Percentiles rank a stretch among this genome's conserved stretches.
phyloP scores from a whole-genome alignment of 2,329 filamentous ascomycete species.

The Tolypocladium sp. region DNA sequence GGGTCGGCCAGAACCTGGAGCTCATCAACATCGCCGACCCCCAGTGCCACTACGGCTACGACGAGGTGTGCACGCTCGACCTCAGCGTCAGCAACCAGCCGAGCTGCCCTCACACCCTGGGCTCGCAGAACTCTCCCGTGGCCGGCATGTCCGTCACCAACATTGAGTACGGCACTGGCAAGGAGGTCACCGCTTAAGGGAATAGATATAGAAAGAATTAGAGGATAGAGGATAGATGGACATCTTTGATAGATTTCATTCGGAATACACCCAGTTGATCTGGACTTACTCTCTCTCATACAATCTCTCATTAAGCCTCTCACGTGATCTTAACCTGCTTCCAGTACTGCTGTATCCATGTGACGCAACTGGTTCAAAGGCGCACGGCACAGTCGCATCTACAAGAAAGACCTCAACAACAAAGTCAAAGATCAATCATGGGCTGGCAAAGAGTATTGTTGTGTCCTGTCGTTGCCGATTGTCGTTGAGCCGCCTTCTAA shows the following conservation, averaged over 20 bases:
- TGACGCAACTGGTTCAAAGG: background rate
- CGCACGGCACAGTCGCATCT: background rate
- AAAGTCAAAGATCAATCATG: background rate
- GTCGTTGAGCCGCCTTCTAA: background rate
- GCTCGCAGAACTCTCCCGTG: conserved; percentile 13
- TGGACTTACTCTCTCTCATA: background rate
- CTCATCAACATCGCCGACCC: conserved; percentile 45
- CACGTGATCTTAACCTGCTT: background rate
- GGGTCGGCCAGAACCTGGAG: conserved; percentile 42
- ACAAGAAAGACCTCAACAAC: background rate
- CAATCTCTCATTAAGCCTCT: background rate
- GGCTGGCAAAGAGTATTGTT: background rate
- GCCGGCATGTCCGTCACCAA: conserved; percentile 34
- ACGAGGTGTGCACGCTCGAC: conserved; percentile 42
- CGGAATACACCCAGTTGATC: background rate
- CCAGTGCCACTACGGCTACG: conserved; percentile 37
- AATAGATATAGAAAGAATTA: background rate
- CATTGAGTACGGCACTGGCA: conserved; percentile 41
- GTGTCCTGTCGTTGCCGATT: background rate
- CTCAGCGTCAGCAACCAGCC: conserved; percentile 42
- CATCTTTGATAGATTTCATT: background rate
- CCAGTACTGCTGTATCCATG: background rate
- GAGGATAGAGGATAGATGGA: background rate
- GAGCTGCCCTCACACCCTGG: conserved; percentile 36
- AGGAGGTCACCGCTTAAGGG: conserved; percentile 11